Evolutionary conservation across 176 grass and related monocot genomes (phyloP).

Genomic region (Triticum dicoccoides): DNA sequence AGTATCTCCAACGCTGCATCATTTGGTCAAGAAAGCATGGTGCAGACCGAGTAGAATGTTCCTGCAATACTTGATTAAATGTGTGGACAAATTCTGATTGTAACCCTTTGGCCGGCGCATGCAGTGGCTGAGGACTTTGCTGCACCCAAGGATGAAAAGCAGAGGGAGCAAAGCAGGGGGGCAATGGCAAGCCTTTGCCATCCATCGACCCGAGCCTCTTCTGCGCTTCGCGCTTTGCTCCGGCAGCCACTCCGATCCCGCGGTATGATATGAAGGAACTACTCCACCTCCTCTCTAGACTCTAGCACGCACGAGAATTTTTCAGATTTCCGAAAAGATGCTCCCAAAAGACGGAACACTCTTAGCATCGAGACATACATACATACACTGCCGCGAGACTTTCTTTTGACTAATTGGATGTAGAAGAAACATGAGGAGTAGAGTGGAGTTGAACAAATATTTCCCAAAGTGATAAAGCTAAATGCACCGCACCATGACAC

Average conservation of each 20-base stretch:
- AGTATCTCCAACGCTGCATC: background rate
- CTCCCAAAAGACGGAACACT: background rate
- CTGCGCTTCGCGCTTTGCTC: conserved; percentile 94
- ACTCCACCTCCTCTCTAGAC: no score
- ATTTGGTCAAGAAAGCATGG: conserved; percentile 45
- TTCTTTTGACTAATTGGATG: background rate
- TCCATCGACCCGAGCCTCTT: conserved; percentile 77
- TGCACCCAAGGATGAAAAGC: conserved; percentile 89
- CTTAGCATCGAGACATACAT: conserved; percentile 4
- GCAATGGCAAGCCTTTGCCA: conserved; percentile 69
- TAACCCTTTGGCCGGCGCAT: conserved; percentile 22
- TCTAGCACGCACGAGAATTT: background rate
- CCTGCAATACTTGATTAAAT: conserved; percentile 19
- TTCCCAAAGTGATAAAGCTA: conserved; percentile 38
- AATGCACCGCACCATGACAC: conserved; percentile 5
- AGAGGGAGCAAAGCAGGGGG: conserved; percentile 71
- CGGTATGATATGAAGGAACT: conserved; percentile 49
- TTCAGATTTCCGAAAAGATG: background rate
- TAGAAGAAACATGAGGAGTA: background rate
- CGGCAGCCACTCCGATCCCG: conserved; percentile 99
- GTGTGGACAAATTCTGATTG: background rate
- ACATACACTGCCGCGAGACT: no score
- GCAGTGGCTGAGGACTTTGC: conserved; percentile 88
- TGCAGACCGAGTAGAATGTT: conserved; percentile 20
- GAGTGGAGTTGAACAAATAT: conserved; percentile 3